These are phyloP conservation scores for Diaporthe citrichinensis DNA, from an alignment of 2,329 filamentous ascomycete genomes.

Conservation along the genomic window DNA sequence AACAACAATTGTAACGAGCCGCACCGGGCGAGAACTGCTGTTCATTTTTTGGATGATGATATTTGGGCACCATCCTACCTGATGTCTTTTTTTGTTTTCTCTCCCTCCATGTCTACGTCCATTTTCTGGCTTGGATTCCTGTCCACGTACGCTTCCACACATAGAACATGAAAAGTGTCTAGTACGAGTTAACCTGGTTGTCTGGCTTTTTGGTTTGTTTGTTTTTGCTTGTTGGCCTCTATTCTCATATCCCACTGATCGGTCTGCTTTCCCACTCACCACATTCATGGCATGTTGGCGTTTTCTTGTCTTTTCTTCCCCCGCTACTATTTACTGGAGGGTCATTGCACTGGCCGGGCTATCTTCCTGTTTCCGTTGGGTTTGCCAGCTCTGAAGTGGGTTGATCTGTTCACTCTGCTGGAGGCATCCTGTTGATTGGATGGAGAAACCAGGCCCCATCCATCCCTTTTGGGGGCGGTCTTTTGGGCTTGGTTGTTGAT, in stretches of 20 bases:
- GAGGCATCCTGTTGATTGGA: neutral
- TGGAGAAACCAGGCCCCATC: neutral
- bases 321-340: neutral
- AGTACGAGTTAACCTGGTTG: neutral
- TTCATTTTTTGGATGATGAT: neutral
- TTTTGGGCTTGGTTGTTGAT: neutral
- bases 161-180: conserved; percentile 35
- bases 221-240: neutral
- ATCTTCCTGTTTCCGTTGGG: neutral
- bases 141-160: conserved; percentile 16
- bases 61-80: neutral
- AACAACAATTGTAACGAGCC: neutral
- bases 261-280: neutral
- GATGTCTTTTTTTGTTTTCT: neutral
- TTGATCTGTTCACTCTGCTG: neutral
- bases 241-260: too few species aligned
- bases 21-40: neutral
- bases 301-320: neutral
- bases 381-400: neutral
- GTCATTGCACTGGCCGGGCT: neutral
- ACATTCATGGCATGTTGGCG: conserved; percentile 35
- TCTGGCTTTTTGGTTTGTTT: neutral
- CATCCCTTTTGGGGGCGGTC: neutral
- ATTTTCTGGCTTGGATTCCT: neutral
- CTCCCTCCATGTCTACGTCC: neutral